Evolutionary conservation across 2,329 filamentous ascomycete genomes (phyloP).

Genomic region (Annulohypoxylon truncatum): DNA sequence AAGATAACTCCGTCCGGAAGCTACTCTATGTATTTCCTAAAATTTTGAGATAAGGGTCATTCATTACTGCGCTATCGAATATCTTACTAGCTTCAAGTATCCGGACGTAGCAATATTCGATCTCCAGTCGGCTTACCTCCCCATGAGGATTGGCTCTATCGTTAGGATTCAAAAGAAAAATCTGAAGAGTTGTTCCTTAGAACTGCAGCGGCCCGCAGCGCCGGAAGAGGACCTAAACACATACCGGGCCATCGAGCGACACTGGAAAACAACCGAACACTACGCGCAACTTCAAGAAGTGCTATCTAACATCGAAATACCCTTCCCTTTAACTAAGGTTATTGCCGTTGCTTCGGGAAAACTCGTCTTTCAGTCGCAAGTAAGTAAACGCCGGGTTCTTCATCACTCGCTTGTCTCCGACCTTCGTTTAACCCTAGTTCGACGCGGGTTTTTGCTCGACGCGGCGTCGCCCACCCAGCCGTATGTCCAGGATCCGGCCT

Average conservation of each 20-base stretch:
- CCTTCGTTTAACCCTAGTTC: conserved; percentile 25
- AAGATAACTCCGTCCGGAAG: conserved; percentile 17
- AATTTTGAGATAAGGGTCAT: conserved; percentile 27
- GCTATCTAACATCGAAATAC: conserved; percentile 32
- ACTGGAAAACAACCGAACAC: conserved; percentile 37
- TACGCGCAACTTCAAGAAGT: conserved; percentile 30
- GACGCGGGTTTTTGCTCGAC: conserved; percentile 6
- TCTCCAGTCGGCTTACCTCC: conserved; percentile 33
- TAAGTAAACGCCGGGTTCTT: conserved; percentile 22
- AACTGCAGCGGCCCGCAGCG: conserved; percentile 15
- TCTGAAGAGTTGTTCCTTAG: not conserved
- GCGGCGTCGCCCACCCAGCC: conserved; percentile 8
- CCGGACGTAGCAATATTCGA: conserved; percentile 1
- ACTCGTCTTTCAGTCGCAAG: conserved; percentile 22
- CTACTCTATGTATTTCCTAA: not conserved
- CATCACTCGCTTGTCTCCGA: conserved; percentile 36
- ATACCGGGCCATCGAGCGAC: conserved; percentile 19
- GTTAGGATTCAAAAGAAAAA: conserved; percentile 14
- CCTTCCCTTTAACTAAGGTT: conserved; percentile 33
- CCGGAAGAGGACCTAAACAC: conserved; percentile 29
- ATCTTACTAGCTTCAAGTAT: conserved; percentile 23
- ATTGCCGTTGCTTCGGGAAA: conserved; percentile 36
- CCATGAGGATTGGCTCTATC: conserved; percentile 35
- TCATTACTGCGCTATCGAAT: conserved; percentile 26
- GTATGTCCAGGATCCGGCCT: conserved; percentile 39